Evolutionary conservation across 139 green algal species (phyloP), one percentile per base, ranked within the genome.

Genomic region (Nannochloris sp.): DNA sequence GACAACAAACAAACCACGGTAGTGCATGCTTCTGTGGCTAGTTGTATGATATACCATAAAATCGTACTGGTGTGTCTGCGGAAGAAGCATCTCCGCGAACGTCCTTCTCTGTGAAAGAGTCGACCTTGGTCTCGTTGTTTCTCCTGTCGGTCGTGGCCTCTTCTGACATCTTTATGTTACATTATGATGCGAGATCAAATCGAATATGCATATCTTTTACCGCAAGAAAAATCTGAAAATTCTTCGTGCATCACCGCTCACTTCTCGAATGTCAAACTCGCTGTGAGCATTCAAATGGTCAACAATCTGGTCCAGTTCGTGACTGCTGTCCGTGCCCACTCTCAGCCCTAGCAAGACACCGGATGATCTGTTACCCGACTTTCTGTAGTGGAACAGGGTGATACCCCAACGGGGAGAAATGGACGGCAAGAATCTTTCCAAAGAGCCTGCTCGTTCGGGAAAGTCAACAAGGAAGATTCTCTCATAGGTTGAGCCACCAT

Each of bases 311-410:
- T 44, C 6, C 53, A 86, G 81, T 3, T 60, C 74, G 1, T 34
- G 68, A 40, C 48, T n/a, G 2, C 77, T 63, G 6, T 62, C 51
- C 0, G 64, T 64, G 2, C 56, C 54, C 48, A 81, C 14, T 60
- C 63, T 60, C 4, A 93, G 36, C 7, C 88, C 89, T 64, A 97
- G 48, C 70, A 97, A 77, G 44, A 95, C 77, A 31, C 72, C 79
- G 25, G 75, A 81, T 37, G 83, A 75, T 44, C 79, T 69, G 57
- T 66, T 66, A 9, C 60, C 60, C 4, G 82, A 86, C 48, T 77
- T 76, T 44, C 93, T 78, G 82, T 98, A 99, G 82, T 97, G 92
- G 80, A 98, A 97, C 15, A 97, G 78, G 7, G 93, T 95, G 48
- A 99, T 79, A 60, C 96, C 92, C 82, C 82, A 98, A 5, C 66